phyloP scores from a whole-genome alignment of 1,284 basidiomycete genomes.

The Sphaerobolus stellatus region DNA sequence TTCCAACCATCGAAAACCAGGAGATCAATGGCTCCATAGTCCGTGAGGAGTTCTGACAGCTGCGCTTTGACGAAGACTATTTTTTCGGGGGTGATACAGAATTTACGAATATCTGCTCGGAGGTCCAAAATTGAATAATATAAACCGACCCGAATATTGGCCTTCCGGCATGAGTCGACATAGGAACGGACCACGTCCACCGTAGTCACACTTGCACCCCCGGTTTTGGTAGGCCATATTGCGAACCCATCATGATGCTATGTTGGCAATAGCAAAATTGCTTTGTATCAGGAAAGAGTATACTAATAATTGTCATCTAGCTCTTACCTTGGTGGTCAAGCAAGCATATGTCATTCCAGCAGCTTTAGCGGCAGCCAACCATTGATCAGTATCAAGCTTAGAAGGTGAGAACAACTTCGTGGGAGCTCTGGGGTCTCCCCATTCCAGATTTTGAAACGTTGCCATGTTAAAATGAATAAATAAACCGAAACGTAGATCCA shows the following conservation, averaged over 20 bases:
- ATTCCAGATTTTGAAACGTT: constrained; percentile 15
- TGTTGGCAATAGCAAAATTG: too few species aligned
- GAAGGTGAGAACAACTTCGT: constrained; percentile 9
- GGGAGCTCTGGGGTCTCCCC: constrained; percentile 11
- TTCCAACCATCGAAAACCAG: constrained; percentile 15
- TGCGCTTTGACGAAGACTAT: constrained; percentile 13
- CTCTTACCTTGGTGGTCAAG: constrained; percentile 13
- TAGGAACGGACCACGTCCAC: constrained; percentile 10
- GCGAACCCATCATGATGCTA: constrained; percentile 16
- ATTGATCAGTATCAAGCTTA: constrained; percentile 15
- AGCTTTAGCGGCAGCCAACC: constrained; percentile 7
- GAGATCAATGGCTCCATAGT: constrained; percentile 14
- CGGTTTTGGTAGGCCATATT: constrained; percentile 16
- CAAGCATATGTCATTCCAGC: constrained; percentile 14
- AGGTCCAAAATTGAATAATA: constrained; percentile 15
- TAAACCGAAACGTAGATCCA: constrained; percentile 15
- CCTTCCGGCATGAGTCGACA: constrained; percentile 11
- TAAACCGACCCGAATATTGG: constrained; percentile 11
- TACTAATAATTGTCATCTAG: background rate
- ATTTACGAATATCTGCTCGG: constrained; percentile 14
- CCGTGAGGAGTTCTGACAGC: constrained; percentile 12
- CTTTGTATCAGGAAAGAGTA: too few species aligned
- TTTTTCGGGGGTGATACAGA: constrained; percentile 13
- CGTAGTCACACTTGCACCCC: constrained; percentile 7
- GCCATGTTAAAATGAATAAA: constrained; percentile 17